phyloP scores from a whole-genome alignment of 2,329 filamentous ascomycete species.

The Ilyonectria robusta region DNA sequence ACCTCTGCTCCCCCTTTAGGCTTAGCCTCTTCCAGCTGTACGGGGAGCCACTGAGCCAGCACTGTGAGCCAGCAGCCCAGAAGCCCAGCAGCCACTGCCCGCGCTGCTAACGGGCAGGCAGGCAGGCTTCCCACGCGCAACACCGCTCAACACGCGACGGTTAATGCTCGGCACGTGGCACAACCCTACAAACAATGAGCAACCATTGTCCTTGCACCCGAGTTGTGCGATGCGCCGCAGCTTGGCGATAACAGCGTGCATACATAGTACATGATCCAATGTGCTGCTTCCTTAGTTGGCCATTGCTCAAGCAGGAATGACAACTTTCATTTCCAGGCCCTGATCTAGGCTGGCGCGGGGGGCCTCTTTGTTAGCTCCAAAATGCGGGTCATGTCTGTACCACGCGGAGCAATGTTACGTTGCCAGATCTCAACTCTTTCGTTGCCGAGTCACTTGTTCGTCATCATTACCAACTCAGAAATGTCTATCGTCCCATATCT shows the following conservation, averaged over 20 bases:
- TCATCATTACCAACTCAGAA: background rate
- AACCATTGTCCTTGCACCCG: background rate
- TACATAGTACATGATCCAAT: background rate
- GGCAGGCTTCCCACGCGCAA: background rate
- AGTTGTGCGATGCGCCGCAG: background rate
- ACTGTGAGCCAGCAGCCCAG: background rate
- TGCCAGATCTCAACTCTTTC: background rate
- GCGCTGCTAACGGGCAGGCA: background rate
- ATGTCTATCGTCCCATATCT: background rate
- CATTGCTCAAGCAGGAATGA: slow-evolving; percentile 17
- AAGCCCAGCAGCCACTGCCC: background rate
- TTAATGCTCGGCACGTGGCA: slow-evolving; percentile 40
- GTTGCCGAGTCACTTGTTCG: background rate
- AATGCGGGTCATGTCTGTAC: slow-evolving; percentile 19
- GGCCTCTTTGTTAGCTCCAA: slow-evolving; percentile 15
- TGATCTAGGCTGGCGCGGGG: slow-evolving; percentile 24
- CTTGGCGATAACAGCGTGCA: background rate
- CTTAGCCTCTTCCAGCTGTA: slow-evolving; percentile 39
- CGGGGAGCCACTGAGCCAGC: background rate
- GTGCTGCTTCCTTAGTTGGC: background rate
- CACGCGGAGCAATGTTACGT: background rate
- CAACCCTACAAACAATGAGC: background rate
- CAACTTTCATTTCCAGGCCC: slow-evolving; percentile 24
- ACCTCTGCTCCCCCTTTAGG: slow-evolving; percentile 37
- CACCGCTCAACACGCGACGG: slow-evolving; percentile 22